Percentiles rank a stretch among this genome's conserved stretches.
Evolutionary conservation across 176 grass and related monocot genomes (phyloP).

Genomic region (Musa troglodytarum): DNA sequence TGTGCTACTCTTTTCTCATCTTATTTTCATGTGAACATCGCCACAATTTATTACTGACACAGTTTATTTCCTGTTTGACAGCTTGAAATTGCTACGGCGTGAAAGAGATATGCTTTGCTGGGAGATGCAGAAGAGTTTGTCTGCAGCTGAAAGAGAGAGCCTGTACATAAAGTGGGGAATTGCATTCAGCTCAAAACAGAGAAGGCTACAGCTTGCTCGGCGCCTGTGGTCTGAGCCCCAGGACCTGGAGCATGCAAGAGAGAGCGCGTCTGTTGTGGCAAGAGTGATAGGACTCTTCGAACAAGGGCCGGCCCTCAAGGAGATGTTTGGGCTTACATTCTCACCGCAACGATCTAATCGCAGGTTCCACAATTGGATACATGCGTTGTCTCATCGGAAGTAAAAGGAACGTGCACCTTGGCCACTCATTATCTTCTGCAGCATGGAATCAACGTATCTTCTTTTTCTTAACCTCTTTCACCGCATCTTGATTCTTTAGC

Average conservation of each 20-base stretch:
- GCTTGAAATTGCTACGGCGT: constrained; percentile 61
- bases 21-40: neutral
- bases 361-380: constrained; percentile 59
- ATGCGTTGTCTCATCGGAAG: constrained; percentile 45
- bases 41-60: neutral
- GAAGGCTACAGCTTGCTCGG: constrained; percentile 55
- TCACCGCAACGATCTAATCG: constrained; percentile 49
- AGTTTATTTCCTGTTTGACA: constrained; percentile 16
- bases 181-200: constrained; percentile 58
- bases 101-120: constrained; percentile 84
- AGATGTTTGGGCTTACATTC: constrained; percentile 97
- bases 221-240: constrained; percentile 66
- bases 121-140: constrained; percentile 72
- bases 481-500: no score
- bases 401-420: neutral
- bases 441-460: no score
- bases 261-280: constrained; percentile 78
- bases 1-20: neutral
- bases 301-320: constrained; percentile 68
- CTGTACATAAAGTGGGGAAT: constrained; percentile 91
- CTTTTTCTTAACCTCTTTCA: no score
- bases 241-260: constrained; percentile 73
- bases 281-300: constrained; percentile 71
- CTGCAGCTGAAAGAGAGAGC: constrained; percentile 60
- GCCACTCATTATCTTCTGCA: no score